Conservation (phyloP, 495 filamentous ascomycete genomes). For the Neurospora sp. region DNA sequence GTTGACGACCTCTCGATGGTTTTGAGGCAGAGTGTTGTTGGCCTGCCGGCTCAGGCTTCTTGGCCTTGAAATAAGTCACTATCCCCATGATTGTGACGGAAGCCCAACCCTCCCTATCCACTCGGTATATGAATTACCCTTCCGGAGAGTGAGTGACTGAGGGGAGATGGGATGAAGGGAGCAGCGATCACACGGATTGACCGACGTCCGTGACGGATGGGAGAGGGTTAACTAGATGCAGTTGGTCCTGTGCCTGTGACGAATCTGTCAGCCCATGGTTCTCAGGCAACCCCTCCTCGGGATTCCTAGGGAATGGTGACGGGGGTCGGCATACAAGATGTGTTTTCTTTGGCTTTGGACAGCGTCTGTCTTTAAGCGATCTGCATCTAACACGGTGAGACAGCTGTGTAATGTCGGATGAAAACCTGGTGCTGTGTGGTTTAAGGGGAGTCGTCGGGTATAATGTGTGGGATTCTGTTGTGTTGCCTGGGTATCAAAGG, state of each 20-base stretch:
- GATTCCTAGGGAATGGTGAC: not conserved
- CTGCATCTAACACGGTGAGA: not conserved
- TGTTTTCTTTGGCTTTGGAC: not conserved
- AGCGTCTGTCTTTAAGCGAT: not conserved
- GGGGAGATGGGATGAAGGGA: not conserved
- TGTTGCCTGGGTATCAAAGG: not conserved
- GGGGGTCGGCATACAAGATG: not conserved
- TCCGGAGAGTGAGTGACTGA: not conserved
- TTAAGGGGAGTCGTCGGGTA: not conserved
- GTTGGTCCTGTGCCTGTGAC: not conserved
- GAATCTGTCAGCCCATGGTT: not conserved
- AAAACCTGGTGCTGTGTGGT: not conserved
- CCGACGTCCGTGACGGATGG: not conserved
- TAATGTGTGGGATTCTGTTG: not conserved
- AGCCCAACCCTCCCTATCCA: not conserved
- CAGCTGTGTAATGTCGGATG: not conserved
- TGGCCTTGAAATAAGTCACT: constrained; percentile 49
- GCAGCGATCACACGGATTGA: not conserved
- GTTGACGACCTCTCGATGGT: not conserved
- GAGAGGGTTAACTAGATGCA: not conserved
- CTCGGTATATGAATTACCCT: not conserved
- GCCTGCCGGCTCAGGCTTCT: constrained; percentile 27
- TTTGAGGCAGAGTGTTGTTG: not conserved
- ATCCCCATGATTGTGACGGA: constrained; percentile 43
- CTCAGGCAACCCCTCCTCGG: not conserved